These are phyloP conservation scores for Ascomycota sp. DNA, from an alignment of 2,329 filamentous ascomycete species.

Conservation along the genomic window DNA sequence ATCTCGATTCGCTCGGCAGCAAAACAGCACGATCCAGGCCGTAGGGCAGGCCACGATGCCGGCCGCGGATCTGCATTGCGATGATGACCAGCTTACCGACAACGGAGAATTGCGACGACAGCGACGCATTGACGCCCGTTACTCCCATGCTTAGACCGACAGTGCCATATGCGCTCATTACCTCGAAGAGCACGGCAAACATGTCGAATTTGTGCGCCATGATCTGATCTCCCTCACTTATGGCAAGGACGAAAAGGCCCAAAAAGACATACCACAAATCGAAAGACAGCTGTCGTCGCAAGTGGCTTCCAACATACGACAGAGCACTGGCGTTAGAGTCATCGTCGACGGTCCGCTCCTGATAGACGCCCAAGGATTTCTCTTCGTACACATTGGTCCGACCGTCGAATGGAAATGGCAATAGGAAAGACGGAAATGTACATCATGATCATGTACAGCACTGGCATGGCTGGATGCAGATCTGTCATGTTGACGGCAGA, in stretches of 20 bases:
- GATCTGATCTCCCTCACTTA: conserved; percentile 61
- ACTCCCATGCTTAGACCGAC: conserved; percentile 84
- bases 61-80: conserved; percentile 48
- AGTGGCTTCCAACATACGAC: conserved; percentile 77
- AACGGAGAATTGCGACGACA: conserved; percentile 61
- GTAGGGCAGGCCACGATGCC: conserved; percentile 48
- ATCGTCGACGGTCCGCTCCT: conserved; percentile 25
- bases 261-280: conserved; percentile 95
- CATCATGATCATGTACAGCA: conserved; percentile 97
- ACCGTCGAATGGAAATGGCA: conserved; percentile 79
- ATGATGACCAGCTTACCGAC: conserved; percentile 51
- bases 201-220: conserved; percentile 42
- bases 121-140: conserved; percentile 51
- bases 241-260: conserved; percentile 79
- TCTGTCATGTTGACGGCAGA: conserved; percentile 56
- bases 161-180: conserved; percentile 82
- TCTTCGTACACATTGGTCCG: conserved; percentile 95
- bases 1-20: conserved; percentile 34
- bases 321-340: conserved; percentile 34
- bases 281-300: conserved; percentile 85
- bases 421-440: conserved; percentile 96
- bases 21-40: conserved; percentile 42
- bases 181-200: conserved; percentile 60
- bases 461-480: conserved; percentile 78
- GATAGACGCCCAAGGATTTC: conserved; percentile 58